Evolutionary conservation across 2,329 filamentous ascomycete species (phyloP).

Genomic region (Colletotrichum noveboracense): DNA sequence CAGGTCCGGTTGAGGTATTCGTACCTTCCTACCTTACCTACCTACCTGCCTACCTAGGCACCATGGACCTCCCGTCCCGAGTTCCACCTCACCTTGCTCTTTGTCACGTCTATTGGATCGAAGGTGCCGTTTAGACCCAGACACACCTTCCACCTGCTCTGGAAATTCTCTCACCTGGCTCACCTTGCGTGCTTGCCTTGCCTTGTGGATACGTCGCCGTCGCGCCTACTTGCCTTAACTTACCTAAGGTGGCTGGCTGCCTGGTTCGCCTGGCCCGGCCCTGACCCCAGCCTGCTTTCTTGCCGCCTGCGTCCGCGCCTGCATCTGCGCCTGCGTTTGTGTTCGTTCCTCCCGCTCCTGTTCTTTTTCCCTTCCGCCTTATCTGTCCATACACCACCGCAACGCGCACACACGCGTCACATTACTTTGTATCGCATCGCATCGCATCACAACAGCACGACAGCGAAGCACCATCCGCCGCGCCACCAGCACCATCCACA

Average conservation of each 20-base stretch:
- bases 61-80: neutral
- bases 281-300: neutral
- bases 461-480: neutral
- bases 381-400: neutral
- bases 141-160: neutral
- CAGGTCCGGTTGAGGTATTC: neutral
- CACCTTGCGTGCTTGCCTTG: neutral
- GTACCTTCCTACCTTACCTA: neutral
- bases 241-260: neutral
- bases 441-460: neutral
- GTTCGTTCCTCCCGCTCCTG: neutral
- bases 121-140: neutral
- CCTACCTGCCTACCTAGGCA: too few species aligned
- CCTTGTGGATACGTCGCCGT: neutral
- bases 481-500: neutral
- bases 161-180: neutral
- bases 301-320: neutral
- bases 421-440: conserved; percentile 5
- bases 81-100: neutral
- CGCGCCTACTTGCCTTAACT: neutral
- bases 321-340: neutral
- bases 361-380: neutral
- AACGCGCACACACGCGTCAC: conserved; percentile 14
- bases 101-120: neutral
- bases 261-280: neutral